Evolutionary conservation across 2,329 filamentous ascomycete genomes (phyloP).

Genomic region (Xylaria arbuscula): DNA sequence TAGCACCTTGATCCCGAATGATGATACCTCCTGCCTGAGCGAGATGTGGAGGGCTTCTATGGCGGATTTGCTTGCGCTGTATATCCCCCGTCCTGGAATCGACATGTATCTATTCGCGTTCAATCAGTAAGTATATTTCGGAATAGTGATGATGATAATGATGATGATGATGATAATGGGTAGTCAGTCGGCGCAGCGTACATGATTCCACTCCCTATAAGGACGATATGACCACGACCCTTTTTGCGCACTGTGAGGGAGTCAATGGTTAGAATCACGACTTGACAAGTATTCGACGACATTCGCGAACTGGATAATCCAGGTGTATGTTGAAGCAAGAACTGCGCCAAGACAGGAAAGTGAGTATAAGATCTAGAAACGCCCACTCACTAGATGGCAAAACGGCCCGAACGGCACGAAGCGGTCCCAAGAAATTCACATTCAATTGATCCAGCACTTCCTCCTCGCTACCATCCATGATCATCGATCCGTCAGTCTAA

Average conservation of each 20-base stretch:
- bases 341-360: neutral
- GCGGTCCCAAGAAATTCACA: constrained; percentile 65
- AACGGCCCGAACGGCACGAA: constrained; percentile 59
- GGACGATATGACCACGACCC: constrained; percentile 31
- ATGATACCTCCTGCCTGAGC: constrained; percentile 30
- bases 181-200: constrained; percentile 21
- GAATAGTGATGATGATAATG: neutral
- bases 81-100: constrained; percentile 33
- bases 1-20: constrained; percentile 37
- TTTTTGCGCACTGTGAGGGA: constrained; percentile 21
- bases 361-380: neutral
- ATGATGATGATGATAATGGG: neutral
- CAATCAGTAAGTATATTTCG: neutral
- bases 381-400: constrained; percentile 24
- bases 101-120: constrained; percentile 36
- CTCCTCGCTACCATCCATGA: constrained; percentile 39
- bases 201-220: constrained; percentile 39
- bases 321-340: neutral
- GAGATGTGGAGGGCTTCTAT: constrained; percentile 39
- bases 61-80: constrained; percentile 40
- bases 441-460: constrained; percentile 57
- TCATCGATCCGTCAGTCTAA: neutral
- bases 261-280: neutral
- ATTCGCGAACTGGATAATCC: neutral
- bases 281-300: neutral